These are phyloP conservation scores for Mycena alexandri DNA, from an alignment of 768 basidiomycete species.

Conservation along the genomic window DNA sequence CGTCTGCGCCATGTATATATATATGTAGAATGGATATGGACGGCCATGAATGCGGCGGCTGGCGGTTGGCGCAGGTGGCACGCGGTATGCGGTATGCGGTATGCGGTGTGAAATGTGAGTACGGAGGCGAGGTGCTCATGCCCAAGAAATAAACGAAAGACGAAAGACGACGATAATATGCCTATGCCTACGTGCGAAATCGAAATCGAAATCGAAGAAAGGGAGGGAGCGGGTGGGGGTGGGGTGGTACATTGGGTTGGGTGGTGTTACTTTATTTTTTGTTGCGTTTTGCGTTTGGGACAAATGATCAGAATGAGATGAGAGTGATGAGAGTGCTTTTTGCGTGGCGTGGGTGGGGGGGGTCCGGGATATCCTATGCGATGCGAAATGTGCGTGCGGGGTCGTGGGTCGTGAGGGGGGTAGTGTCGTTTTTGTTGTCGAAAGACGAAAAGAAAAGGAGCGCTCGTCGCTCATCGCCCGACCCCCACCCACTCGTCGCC, in stretches of 20 bases:
- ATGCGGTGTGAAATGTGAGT: no score
- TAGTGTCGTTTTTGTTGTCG: not conserved
- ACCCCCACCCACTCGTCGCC: constrained; percentile 13
- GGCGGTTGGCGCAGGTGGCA: no score
- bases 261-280: constrained; percentile 11
- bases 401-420: not conserved
- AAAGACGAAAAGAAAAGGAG: no score
- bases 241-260: constrained; percentile 2
- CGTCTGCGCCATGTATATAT: no score
- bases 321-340: not conserved
- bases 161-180: not conserved
- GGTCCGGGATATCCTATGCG: not conserved
- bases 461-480: no score
- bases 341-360: not conserved
- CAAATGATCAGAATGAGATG: not conserved
- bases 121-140: no score
- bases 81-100: no score
- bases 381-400: not conserved
- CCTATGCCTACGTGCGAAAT: no score
- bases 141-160: constrained; percentile 5
- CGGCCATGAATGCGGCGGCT: no score
- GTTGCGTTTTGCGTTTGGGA: not conserved
- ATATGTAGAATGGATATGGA: no score
- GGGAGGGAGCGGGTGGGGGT: no score
- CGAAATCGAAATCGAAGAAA: not conserved